Base-by-base conservation (phyloP, 352 stramenopile genomes). In the Thalassiosira mediterranea region DNA sequence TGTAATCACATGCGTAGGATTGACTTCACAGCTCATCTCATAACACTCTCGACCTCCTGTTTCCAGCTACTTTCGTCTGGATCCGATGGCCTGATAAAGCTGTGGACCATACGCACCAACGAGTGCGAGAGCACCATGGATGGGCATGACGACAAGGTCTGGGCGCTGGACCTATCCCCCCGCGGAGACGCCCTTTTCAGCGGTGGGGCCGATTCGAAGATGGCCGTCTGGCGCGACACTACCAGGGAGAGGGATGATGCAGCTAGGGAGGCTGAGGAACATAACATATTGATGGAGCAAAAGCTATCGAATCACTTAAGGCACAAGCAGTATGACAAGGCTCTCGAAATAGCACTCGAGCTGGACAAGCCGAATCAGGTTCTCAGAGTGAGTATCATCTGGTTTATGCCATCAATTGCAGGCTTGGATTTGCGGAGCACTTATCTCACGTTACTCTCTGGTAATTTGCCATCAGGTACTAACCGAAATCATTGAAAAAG, bases 71-170 rank as follows among this genome's bases (percentile, higher is more conserved):
- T 99, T 19, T 98, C 96, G 26, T 93, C 93, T 0, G 96, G 95
- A 59, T 97, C 96, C 21, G 96, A 99, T 77, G 97, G 97, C 0
- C 90, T 99, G 28, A 79, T 99, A 1, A 98, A 98, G 85, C 84
- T 99, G 19, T 99, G 97, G 96, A 99, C 95, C 5, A 98, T 99
- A 78, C 93, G 96, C 58, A 98, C 92, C 53, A 98, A 97, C 83
- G 96, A 99, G 83, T 99, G 96, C 76, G 95, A 98, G 69, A 92
- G 91, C 15, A 99, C 97, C 5, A 83, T 99, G 49, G 96, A 99
- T 84, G 94, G 95, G 4, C 96, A 99, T 87, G 91, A 94, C 67
- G 96, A 98, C 87, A 98, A 98, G 81, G 94, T 99, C 63, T 99
- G 97, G 97, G 95, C 96, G 1, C 78, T 99, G 8, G 95, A 95